These are phyloP conservation scores for Ziziphus jujuba DNA, from an alignment of 306 rosid species.

Conservation along the genomic window DNA sequence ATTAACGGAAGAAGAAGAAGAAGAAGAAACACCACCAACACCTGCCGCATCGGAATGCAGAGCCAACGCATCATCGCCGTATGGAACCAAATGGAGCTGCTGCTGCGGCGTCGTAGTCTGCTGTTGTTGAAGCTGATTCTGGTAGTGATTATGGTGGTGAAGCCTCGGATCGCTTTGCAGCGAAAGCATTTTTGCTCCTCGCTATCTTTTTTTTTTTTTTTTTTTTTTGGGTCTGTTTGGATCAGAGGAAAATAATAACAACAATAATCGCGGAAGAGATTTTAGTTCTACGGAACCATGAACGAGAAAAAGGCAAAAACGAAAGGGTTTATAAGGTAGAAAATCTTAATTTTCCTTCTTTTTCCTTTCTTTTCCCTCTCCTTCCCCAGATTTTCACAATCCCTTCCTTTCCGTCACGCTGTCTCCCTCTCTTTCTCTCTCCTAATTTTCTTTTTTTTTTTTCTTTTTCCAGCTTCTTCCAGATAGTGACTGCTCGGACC, in stretches of 20 bases:
- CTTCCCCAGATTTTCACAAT: too few relatives aligned
- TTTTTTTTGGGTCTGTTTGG: conserved; percentile 8
- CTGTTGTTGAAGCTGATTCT: not conserved
- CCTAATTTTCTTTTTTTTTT: not conserved
- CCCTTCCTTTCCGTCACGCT: too few relatives aligned
- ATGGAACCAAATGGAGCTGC: conserved; percentile 16
- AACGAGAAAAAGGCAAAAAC: not conserved
- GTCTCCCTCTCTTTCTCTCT: conserved; percentile 2
- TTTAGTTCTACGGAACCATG: not conserved
- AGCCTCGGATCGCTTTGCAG: conserved; percentile 23
- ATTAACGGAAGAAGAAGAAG: conserved; percentile 13
- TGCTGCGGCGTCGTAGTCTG: not conserved
- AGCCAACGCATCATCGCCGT: conserved; percentile 16
- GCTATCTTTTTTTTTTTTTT: too few relatives aligned
- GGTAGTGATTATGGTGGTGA: conserved; percentile 13
- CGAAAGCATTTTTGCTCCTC: conserved; percentile 24
- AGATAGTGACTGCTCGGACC: not conserved
- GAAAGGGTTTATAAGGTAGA: not conserved
- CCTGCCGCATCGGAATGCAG: not conserved
- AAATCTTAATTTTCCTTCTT: not conserved
- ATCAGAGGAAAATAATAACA: conserved; percentile 6
- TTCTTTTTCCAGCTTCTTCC: not conserved
- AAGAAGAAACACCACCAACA: not conserved
- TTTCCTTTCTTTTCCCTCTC: not conserved
- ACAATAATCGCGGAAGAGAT: too few relatives aligned